Base-by-base conservation (phyloP, 768 basidiomycete genomes). In the Amanita rimosa region DNA sequence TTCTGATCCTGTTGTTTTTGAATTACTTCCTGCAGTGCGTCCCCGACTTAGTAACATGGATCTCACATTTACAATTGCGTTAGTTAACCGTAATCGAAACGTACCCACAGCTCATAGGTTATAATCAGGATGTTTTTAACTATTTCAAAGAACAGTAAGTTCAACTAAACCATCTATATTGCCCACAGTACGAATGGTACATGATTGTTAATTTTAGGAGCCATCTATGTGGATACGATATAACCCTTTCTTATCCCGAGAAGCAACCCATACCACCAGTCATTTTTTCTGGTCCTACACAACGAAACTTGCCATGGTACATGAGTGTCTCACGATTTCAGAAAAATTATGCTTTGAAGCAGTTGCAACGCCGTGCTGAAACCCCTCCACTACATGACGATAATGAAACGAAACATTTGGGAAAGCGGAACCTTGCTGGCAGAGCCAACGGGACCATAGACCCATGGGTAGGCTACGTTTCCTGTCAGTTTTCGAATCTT, bases 101-200 rank as follows among this genome's bases (percentile, higher is more conserved):
- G 3, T 83, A 81, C 57, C 85, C 85, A 1, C 85, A 86, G 58
- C 64, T 87, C 24, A 84, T 88, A 45, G 80, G 76, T 29, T 87
- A 87, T 55, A 79, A 87, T 53, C 67, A 69, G 40, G 72, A 74
- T 4, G 79, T 83, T 5, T 79, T 75, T 57, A 69, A 78, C 48
- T 83, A 83, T 58, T 86, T 86, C 63, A 71, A 74, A 53, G 68
- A 76, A 54, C 81, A 84, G 83, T 84, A 53, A 51, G 81, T 67
- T 44, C n/a, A 6, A 45, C 22, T 11, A 8, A n/a, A 29, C 26
- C 6, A 6, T 26, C 6, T 26, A 4, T 26, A 26, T 21, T 19
- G 9, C 46, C n/a, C 13, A 21, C 8, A 26, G 26, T 13, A 16
- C 41, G 10, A 48, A 34, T 11, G 43, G 9, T 22, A 21, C 1